phyloP scores from a whole-genome alignment of 352 stramenopile species.

The Phytopythium delawarense region DNA sequence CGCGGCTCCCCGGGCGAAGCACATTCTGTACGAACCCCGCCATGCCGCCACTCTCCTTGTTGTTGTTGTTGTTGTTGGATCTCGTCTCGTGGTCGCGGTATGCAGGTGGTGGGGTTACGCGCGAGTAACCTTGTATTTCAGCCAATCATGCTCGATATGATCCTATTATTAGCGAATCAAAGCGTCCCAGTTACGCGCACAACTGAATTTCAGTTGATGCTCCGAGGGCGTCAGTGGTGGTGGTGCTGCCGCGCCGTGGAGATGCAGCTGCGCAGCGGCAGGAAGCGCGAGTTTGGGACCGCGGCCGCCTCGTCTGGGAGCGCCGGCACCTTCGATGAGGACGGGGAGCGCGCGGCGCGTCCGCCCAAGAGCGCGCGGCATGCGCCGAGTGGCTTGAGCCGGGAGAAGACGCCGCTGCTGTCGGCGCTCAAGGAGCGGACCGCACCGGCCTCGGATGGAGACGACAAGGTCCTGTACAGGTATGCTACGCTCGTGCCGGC shows the following conservation, averaged over 20 bases:
- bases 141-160: not conserved
- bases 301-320: not conserved
- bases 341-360: not conserved
- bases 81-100: not conserved
- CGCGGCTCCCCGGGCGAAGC: conserved; percentile 60
- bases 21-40: conserved; percentile 36
- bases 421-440: not conserved
- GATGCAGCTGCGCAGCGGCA: conserved; percentile 39
- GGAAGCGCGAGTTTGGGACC: conserved; percentile 23
- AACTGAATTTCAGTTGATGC: not conserved
- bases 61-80: not conserved
- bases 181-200: not conserved
- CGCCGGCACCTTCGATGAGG: not conserved
- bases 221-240: not conserved
- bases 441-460: not conserved
- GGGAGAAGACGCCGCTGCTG: not conserved
- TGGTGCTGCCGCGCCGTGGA: not conserved
- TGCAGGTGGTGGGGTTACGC: not conserved
- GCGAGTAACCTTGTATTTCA: not conserved
- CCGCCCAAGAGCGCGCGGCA: conserved; percentile 11
- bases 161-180: conserved; percentile 1
- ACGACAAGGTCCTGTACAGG: conserved; percentile 33
- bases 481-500: conserved; percentile 57
- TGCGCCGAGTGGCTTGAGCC: not conserved
- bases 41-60: conserved; percentile 10